Conservation (phyloP, 345 rosid species). For the Eucalyptus polybractea region DNA sequence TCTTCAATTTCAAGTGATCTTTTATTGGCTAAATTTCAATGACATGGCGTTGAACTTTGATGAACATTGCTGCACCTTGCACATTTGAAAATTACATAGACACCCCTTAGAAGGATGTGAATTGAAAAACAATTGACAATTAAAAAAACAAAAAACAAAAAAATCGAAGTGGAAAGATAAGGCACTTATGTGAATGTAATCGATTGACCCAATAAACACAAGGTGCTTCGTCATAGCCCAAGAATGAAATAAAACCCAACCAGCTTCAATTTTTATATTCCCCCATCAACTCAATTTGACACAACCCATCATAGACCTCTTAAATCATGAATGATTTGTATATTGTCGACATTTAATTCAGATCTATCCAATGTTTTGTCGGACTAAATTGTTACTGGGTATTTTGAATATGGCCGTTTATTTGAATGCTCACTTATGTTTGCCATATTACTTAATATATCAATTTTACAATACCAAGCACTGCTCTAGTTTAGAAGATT, state of each 20-base stretch:
- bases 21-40: neutral
- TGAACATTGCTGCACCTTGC: neutral
- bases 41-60: neutral
- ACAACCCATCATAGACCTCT: neutral
- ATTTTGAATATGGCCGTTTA: neutral
- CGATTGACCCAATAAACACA: neutral
- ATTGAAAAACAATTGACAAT: neutral
- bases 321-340: neutral
- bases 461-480: neutral
- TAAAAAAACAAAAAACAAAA: neutral
- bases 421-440: neutral
- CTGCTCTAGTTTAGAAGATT: neutral
- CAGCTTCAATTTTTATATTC: neutral
- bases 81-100: neutral
- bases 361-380: neutral
- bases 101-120: neutral
- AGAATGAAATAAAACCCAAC: neutral
- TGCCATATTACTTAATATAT: neutral
- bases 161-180: neutral
- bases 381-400: neutral
- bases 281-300: neutral
- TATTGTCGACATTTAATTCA: neutral
- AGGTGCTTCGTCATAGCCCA: neutral
- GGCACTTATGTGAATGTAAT: neutral
- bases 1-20: neutral